Evolutionary conservation across 306 rosid species (phyloP).

Genomic region (Sophora flavescens): DNA sequence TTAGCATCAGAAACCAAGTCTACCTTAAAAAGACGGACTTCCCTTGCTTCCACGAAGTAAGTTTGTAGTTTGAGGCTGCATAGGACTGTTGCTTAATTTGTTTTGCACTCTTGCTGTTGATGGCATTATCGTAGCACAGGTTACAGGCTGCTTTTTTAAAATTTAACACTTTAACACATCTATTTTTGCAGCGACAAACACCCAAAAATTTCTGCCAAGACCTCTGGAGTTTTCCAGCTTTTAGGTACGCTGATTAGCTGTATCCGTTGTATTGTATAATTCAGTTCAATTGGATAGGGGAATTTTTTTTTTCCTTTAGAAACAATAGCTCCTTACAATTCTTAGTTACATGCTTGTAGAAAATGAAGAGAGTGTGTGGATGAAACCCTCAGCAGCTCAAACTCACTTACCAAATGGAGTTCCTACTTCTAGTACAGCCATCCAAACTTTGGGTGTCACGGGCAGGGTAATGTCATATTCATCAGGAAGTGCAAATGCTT

Average conservation of each 20-base stretch:
- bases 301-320: constrained; percentile 19
- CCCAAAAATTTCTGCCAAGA: constrained; percentile 55
- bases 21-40: constrained; percentile 66
- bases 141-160: not conserved
- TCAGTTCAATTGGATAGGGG: constrained; percentile 1
- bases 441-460: constrained; percentile 59
- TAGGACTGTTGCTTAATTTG: constrained; percentile 6
- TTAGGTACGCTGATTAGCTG: constrained; percentile 61
- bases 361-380: constrained; percentile 53
- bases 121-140: constrained; percentile 12
- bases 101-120: not conserved
- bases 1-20: constrained; percentile 91
- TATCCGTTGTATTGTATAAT: constrained; percentile 13
- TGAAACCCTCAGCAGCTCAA: constrained; percentile 59
- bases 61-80: constrained; percentile 23
- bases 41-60: constrained; percentile 64
- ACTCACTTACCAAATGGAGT: constrained; percentile 63
- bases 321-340: constrained; percentile 41
- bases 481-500: constrained; percentile 34
- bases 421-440: constrained; percentile 57
- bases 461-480: constrained; percentile 52
- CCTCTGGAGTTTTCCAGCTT: constrained; percentile 81
- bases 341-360: constrained; percentile 57
- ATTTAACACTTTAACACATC: constrained; percentile 24
- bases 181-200: constrained; percentile 60